Percentiles rank a stretch among this genome's conserved stretches.
Evolutionary conservation across 345 rosid genomes (phyloP).

Genomic region (Eucalyptus cloeziana): DNA sequence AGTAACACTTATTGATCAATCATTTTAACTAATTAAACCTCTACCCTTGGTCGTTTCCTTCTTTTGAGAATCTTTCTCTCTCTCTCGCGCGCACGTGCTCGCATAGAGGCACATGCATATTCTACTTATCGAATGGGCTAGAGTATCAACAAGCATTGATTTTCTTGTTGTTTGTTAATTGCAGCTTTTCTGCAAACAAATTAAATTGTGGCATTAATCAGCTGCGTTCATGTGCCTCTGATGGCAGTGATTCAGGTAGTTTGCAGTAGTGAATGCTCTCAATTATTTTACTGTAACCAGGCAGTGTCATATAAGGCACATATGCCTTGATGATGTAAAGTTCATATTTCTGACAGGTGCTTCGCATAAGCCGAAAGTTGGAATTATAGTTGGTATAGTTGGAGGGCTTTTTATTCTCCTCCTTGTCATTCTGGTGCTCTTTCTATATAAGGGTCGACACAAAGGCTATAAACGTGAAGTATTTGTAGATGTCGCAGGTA

Average conservation of each 20-base stretch:
- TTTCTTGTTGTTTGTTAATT: not conserved
- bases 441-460: slow-evolving; percentile 46
- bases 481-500: slow-evolving; percentile 94
- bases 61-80: not conserved
- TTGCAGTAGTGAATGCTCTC: not conserved
- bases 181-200: slow-evolving; percentile 71
- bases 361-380: slow-evolving; percentile 54
- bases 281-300: not conserved
- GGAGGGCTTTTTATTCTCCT: slow-evolving; percentile 45
- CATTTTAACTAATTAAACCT: not conserved
- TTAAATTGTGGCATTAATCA: slow-evolving; percentile 47
- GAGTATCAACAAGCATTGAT: not conserved
- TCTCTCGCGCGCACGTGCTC: rapidly evolving
- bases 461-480: slow-evolving; percentile 65
- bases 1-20: not conserved
- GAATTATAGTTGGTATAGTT: slow-evolving; percentile 58
- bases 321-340: not conserved
- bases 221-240: slow-evolving; percentile 43
- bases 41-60: not conserved
- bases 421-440: slow-evolving; percentile 42
- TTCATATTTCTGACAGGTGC: slow-evolving; percentile 23
- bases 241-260: slow-evolving; percentile 42
- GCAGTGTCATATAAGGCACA: not conserved
- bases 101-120: not conserved
- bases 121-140: not conserved